Percentiles rank a stretch among this genome's conserved stretches.
Conservation (phyloP, 2,329 filamentous ascomycete genomes). For the Periglandula ipomoeae region DNA sequence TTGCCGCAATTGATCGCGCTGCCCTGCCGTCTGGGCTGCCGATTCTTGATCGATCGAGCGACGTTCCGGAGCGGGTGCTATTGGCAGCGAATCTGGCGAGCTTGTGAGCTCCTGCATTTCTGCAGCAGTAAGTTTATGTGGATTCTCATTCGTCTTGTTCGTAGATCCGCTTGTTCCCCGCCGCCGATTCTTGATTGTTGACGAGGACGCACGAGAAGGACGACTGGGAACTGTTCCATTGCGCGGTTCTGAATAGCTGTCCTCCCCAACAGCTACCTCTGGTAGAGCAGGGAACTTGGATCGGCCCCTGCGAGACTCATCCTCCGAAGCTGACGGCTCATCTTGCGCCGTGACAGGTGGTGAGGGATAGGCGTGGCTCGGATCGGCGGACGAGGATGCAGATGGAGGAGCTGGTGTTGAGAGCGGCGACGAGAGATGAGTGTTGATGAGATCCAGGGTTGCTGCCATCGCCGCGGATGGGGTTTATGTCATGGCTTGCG, state of each 20-base stretch:
- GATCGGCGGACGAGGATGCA: neutral
- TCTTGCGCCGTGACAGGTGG: conserved; percentile 18
- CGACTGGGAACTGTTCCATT: neutral
- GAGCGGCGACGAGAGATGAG: conserved; percentile 9
- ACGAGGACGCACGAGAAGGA: neutral
- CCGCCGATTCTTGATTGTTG: conserved; percentile 8
- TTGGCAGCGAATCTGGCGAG: conserved; percentile 48
- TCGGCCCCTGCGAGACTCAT: conserved; percentile 13
- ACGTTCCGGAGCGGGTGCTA: conserved; percentile 32
- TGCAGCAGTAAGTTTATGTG: conserved; percentile 46
- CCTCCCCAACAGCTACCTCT: neutral
- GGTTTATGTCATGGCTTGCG: conserved; percentile 3
- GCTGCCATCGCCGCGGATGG: conserved; percentile 14
- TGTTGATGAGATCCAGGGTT: conserved; percentile 15
- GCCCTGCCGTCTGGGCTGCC: conserved; percentile 17
- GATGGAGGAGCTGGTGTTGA: conserved; percentile 4
- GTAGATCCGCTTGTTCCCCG: conserved; percentile 21
- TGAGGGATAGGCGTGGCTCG: conserved; percentile 1
- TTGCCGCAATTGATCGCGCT: conserved; percentile 14
- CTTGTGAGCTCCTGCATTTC: conserved; percentile 50
- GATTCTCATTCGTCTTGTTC: conserved; percentile 28
- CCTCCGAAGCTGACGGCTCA: conserved; percentile 22
- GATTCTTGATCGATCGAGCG: conserved; percentile 22
- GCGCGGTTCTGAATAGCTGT: neutral
- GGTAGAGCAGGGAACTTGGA: conserved; percentile 1